Conservation (phyloP, 2,329 filamentous ascomycete species). For the Epichloe sibirici region DNA sequence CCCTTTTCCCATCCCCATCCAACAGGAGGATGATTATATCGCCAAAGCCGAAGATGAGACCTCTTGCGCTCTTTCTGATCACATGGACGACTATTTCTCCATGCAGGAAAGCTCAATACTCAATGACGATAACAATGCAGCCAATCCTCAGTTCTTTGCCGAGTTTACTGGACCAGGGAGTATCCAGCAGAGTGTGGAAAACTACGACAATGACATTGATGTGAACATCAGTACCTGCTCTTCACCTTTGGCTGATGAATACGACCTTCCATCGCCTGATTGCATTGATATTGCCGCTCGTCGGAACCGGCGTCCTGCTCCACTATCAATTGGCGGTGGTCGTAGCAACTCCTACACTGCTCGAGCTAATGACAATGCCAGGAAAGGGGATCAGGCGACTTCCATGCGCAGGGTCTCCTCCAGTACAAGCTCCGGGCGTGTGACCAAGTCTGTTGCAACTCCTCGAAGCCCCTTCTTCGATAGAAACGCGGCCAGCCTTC, state of each 20-base stretch:
- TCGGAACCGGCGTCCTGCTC: conserved; percentile 32
- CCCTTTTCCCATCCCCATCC: conserved; percentile 1
- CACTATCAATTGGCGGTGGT: conserved; percentile 33
- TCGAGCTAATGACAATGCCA: conserved; percentile 36
- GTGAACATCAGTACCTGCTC: conserved; percentile 1
- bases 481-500: conserved; percentile 31
- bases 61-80: conserved; percentile 6
- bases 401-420: conserved; percentile 44
- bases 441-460: conserved; percentile 19
- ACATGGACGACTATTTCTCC: conserved; percentile 10
- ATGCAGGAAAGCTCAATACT: conserved; percentile 7
- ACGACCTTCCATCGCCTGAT: conserved; percentile 34
- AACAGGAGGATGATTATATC: background rate
- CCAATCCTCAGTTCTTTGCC: conserved; percentile 2
- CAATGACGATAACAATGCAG: conserved; percentile 3
- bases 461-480: conserved; percentile 29
- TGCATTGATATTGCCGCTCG: conserved; percentile 42
- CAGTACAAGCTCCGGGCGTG: conserved; percentile 28
- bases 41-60: conserved; percentile 6
- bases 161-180: background rate
- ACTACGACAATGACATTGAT: background rate
- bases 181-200: background rate
- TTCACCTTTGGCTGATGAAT: conserved; percentile 7
- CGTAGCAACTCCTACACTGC: conserved; percentile 30
- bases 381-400: conserved; percentile 31